phyloP scores from a whole-genome alignment of 768 basidiomycete species.

The Rhodosporidiobolus odoratus region DNA sequence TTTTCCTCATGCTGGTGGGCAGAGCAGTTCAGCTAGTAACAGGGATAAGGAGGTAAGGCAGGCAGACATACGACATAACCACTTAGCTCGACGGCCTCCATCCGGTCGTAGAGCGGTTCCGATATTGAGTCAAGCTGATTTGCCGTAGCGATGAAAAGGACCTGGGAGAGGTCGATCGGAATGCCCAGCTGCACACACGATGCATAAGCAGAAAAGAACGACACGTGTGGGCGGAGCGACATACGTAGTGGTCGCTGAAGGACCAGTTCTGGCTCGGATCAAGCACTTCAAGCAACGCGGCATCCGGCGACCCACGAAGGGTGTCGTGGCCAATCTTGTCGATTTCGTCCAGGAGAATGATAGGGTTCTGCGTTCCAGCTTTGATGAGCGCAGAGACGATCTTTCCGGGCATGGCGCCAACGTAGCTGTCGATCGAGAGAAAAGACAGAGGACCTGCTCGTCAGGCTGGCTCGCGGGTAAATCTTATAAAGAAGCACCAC shows the following conservation, averaged over 20 bases:
- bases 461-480: too few species aligned
- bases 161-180: slow-evolving; percentile 37
- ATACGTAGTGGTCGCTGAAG: slow-evolving; percentile 79
- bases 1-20: slow-evolving; percentile 64
- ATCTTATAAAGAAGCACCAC: too few species aligned
- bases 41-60: slow-evolving; percentile 62
- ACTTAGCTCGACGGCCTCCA: slow-evolving; percentile 76
- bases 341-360: slow-evolving; percentile 82
- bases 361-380: slow-evolving; percentile 71
- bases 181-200: slow-evolving; percentile 26
- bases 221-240: slow-evolving; percentile 55
- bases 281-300: slow-evolving; percentile 82
- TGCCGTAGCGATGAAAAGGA: slow-evolving; percentile 87
- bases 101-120: slow-evolving; percentile 78
- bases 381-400: slow-evolving; percentile 82
- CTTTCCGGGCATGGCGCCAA: slow-evolving; percentile 48
- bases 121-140: slow-evolving; percentile 86
- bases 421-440: slow-evolving; percentile 61
- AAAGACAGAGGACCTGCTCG: too few species aligned
- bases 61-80: slow-evolving; percentile 47
- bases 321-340: slow-evolving; percentile 63
- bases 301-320: slow-evolving; percentile 84
- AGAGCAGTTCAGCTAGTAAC: neutral
- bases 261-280: slow-evolving; percentile 52
- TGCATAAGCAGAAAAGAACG: neutral